These are phyloP conservation scores for Pugionium dolabratum DNA, from an alignment of 345 rosid genomes.

Conservation along the genomic window DNA sequence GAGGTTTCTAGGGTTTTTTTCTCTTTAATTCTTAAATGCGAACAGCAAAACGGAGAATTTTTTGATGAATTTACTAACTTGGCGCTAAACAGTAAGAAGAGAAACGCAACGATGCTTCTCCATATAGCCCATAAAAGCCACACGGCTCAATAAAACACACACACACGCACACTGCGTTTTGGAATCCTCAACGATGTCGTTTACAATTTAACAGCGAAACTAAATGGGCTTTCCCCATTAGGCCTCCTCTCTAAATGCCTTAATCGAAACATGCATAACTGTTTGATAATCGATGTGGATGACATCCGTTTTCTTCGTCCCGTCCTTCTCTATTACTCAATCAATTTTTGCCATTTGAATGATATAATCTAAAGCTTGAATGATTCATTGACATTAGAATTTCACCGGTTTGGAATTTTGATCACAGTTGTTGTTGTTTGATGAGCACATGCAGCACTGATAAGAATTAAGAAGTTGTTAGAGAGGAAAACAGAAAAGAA, in stretches of 20 bases:
- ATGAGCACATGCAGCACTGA: constrained; percentile 29
- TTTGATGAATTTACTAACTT: neutral
- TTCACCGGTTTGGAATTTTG: too few relatives aligned
- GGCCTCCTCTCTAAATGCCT: neutral
- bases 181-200: constrained; percentile 24
- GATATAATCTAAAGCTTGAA: too few relatives aligned
- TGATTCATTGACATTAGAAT: too few relatives aligned
- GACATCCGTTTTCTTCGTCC: too few relatives aligned
- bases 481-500: too few relatives aligned
- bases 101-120: constrained; percentile 11
- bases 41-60: neutral
- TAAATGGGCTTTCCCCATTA: constrained; percentile 16
- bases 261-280: neutral
- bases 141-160: constrained; percentile 1
- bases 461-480: too few relatives aligned
- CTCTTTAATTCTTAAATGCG: neutral
- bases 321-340: neutral
- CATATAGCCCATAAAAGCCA: constrained; percentile 35
- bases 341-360: too few relatives aligned
- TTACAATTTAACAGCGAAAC: neutral
- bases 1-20: constrained; percentile 23
- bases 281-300: too few relatives aligned
- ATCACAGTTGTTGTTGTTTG: neutral
- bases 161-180: neutral
- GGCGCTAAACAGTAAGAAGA: neutral